Evolutionary conservation across 352 stramenopile genomes (phyloP).

Genomic region (Globisporangium barbulae): DNA sequence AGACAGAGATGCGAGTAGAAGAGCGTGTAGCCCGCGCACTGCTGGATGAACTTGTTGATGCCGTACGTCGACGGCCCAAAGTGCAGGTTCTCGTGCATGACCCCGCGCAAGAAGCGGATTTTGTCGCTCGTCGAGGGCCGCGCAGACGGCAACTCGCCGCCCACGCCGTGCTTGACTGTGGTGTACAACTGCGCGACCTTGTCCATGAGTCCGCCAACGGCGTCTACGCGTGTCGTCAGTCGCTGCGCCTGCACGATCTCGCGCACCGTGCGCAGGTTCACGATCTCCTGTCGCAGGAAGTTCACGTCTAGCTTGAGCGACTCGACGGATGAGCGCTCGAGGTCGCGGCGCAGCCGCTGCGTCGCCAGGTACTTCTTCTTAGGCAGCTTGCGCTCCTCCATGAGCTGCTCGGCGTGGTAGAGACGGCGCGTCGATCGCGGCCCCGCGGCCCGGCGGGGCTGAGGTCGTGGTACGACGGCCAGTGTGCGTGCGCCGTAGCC

Average conservation of each 20-base stretch:
- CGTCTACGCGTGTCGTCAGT: constrained; percentile 6
- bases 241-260: constrained; percentile 20
- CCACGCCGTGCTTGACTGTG: constrained; percentile 8
- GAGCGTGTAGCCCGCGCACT: constrained; percentile 21
- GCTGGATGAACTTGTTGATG: constrained; percentile 21
- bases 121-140: constrained; percentile 2
- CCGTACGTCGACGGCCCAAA: constrained; percentile 4
- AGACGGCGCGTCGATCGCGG: constrained; percentile 15
- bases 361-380: constrained; percentile 37
- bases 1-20: constrained; percentile 15
- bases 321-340: constrained; percentile 25
- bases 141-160: constrained; percentile 7
- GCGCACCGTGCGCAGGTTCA: constrained; percentile 20
- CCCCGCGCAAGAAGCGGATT: constrained; percentile 9
- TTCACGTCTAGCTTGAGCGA: constrained; percentile 27
- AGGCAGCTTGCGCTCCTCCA: constrained; percentile 22
- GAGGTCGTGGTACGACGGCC: too few relatives aligned
- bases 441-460: background rate
- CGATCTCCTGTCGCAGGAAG: constrained; percentile 29
- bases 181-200: constrained; percentile 10
- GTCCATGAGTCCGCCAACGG: constrained; percentile 6
- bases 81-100: constrained; percentile 18
- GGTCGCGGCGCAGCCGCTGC: constrained; percentile 26
- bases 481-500: background rate
- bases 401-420: constrained; percentile 26